Evolutionary conservation across 163 green algal genomes (phyloP).

Genomic region (Chlamydomonas reinhardtii): DNA sequence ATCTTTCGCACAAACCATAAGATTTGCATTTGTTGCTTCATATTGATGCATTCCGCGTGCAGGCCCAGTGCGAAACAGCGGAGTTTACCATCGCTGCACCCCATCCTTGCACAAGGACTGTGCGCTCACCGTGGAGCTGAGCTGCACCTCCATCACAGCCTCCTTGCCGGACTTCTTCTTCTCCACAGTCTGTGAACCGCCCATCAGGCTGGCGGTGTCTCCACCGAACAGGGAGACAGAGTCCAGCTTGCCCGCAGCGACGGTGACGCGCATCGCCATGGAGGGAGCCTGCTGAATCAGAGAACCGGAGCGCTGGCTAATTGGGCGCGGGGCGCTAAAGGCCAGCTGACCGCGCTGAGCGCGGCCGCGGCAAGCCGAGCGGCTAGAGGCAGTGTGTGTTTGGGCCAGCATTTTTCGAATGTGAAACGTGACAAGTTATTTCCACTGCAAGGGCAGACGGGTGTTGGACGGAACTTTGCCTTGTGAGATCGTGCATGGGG

Average conservation of each 20-base stretch:
- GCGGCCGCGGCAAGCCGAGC: background rate
- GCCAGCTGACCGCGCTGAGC: background rate
- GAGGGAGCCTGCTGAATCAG: background rate
- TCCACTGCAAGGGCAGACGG: too few relatives aligned
- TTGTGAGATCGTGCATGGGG: too few relatives aligned
- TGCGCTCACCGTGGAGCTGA: constrained; percentile 67
- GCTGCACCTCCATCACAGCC: constrained; percentile 70
- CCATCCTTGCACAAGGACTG: background rate
- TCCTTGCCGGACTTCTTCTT: constrained; percentile 32
- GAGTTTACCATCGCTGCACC: too few relatives aligned
- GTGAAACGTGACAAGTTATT: too few relatives aligned
- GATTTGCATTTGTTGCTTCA: background rate
- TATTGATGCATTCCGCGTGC: background rate
- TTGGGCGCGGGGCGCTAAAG: background rate
- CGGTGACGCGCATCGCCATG: background rate
- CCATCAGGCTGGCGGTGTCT: constrained; percentile 53
- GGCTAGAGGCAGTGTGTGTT: too few relatives aligned
- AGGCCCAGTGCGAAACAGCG: too few relatives aligned
- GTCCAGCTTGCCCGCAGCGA: constrained; percentile 53
- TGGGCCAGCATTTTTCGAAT: too few relatives aligned
- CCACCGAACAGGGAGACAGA: constrained; percentile 63
- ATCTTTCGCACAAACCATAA: background rate
- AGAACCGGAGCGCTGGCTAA: background rate
- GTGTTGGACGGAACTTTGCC: too few relatives aligned
- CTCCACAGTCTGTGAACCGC: constrained; percentile 23